These are phyloP conservation scores for Phytophthora quininea DNA, from an alignment of 352 stramenopile species.

Conservation along the genomic window DNA sequence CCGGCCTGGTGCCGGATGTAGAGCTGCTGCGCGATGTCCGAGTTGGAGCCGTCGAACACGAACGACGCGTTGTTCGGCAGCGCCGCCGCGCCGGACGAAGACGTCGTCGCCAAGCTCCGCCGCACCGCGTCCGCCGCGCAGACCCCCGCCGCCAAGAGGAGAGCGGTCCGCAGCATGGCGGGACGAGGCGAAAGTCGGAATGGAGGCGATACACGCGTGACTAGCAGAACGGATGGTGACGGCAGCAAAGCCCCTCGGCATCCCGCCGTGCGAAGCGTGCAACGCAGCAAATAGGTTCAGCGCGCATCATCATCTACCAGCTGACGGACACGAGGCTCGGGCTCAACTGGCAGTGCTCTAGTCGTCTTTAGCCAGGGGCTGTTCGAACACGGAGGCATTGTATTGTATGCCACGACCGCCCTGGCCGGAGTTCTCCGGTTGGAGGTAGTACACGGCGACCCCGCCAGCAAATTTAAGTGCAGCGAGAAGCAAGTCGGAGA, in stretches of 20 bases:
- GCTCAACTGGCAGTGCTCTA: too few species aligned
- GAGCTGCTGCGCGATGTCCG: slow-evolving; percentile 42
- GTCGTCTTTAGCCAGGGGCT: too few species aligned
- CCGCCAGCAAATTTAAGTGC: too few species aligned
- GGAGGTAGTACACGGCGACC: too few species aligned
- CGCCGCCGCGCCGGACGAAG: not conserved
- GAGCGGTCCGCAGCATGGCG: not conserved
- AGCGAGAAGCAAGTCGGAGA: too few species aligned
- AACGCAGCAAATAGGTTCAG: not conserved
- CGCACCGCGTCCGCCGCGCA: not conserved
- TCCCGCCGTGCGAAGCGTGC: not conserved
- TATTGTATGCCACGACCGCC: too few species aligned
- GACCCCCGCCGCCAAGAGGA: not conserved
- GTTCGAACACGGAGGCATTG: too few species aligned
- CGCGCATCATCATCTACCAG: not conserved
- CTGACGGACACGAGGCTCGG: not conserved
- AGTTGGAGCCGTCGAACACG: slow-evolving; percentile 40
- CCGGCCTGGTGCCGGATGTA: slow-evolving; percentile 26
- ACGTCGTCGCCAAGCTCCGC: not conserved
- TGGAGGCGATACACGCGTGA: not conserved
- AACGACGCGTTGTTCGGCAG: slow-evolving; percentile 17
- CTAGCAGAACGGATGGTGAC: not conserved
- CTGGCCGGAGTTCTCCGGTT: too few species aligned
- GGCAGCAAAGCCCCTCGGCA: not conserved
- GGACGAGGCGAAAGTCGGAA: not conserved